Evolutionary conservation across 169 alveolate species (phyloP), one percentile per base, ranked within the genome.

Genomic region (Neospora caninum): DNA sequence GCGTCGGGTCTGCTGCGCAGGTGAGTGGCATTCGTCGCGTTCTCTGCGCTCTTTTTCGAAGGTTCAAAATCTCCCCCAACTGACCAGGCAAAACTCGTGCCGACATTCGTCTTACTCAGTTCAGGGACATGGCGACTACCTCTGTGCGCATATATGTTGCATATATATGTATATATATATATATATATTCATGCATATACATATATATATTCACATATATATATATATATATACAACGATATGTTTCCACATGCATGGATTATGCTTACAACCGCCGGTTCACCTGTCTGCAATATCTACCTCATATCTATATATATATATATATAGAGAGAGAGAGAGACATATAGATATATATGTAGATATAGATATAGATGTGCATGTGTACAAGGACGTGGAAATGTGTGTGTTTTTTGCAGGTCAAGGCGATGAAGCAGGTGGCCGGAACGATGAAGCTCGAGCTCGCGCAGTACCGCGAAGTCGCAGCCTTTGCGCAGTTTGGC

Each of bases 1-100:
- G 99, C 84, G 99, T 99, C 94, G 99, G 99, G 82, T 98, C 99
- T 49, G 99, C 99, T 42, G 99, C 99, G 53, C 99, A 98, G 95
- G 97, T 97, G 88, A 98, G 98, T 96, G 98, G 99, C 45, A 34
- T 16, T 2, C 53, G 1, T 16, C 7, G 4, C 7, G 7, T 9
- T 16, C 31, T 29, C 7, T 64, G 4, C 73, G 73, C 4, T 16
- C 73, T 64, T 6, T 29, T 1, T 64, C 13, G 58, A 49, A 4
- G n/a, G n/a, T n/a, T n/a, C n/a, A n/a, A n/a, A n/a, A n/a, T n/a
- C n/a, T n/a, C n/a, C n/a, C n/a, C n/a, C n/a, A n/a, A n/a, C n/a
- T n/a, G n/a, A 49, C 13, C 58, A 49, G 58, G 4, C 22, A 49
- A 49, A 49, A 49, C 58, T 49, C 58, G 4, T 49, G n/a, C n/a